Conservation (phyloP, 2,329 filamentous ascomycete species). For the Apiospora aurea region DNA sequence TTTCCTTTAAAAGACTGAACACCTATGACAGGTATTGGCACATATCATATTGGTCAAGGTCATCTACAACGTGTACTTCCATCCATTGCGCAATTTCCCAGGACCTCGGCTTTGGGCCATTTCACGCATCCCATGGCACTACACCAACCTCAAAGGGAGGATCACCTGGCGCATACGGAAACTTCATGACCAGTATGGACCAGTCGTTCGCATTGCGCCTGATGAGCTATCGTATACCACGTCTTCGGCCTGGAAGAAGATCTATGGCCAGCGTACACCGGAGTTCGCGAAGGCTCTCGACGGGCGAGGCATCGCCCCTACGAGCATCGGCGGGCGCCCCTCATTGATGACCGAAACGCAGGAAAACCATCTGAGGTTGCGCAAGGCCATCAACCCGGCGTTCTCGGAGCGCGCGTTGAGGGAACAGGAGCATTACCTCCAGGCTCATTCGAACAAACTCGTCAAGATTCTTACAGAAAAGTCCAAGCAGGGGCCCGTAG, state of each 20-base stretch:
- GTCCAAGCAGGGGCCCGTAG: background rate
- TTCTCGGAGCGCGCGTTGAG: slow-evolving; percentile 46
- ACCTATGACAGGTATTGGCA: background rate
- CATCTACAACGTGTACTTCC: slow-evolving; percentile 35
- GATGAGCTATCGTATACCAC: slow-evolving; percentile 45
- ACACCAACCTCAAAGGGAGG: slow-evolving; percentile 29
- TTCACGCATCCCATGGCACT: slow-evolving; percentile 24
- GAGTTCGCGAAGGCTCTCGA: slow-evolving; percentile 26
- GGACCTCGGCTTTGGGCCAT: slow-evolving; percentile 33
- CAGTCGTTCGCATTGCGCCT: slow-evolving; percentile 48
- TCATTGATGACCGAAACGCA: slow-evolving; percentile 36
- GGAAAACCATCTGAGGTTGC: slow-evolving; percentile 40
- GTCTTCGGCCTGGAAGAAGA: slow-evolving; percentile 44
- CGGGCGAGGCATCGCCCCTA: slow-evolving; percentile 32
- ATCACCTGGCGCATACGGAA: slow-evolving; percentile 30
- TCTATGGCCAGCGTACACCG: slow-evolving; percentile 32
- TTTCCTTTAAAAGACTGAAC: background rate
- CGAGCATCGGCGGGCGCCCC: slow-evolving; percentile 41
- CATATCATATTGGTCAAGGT: background rate
- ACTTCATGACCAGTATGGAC: slow-evolving; percentile 46
- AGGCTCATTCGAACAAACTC: slow-evolving; percentile 32
- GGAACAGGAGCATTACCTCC: slow-evolving; percentile 36
- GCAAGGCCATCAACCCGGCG: slow-evolving; percentile 42
- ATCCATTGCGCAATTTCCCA: slow-evolving; percentile 35
- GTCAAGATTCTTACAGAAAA: background rate